Percentiles rank a stretch among this genome's conserved stretches.
These are phyloP conservation scores for Acacia acuminata DNA, from an alignment of 306 rosid genomes.

Conservation along the genomic window DNA sequence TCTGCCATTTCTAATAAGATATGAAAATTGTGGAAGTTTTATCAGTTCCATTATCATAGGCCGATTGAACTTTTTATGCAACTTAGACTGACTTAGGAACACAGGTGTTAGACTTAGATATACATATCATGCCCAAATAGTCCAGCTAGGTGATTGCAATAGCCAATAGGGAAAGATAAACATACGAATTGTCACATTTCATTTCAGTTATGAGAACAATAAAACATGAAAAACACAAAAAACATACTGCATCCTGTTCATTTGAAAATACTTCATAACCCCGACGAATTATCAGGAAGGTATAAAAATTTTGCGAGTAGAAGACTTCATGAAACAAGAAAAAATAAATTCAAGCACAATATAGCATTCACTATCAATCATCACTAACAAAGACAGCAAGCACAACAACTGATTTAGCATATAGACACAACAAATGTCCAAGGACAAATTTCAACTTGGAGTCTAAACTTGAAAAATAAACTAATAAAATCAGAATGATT, in stretches of 20 bases:
- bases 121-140: conserved; percentile 17
- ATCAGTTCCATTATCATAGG: conserved; percentile 2
- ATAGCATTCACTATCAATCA: neutral
- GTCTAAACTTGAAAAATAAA: neutral
- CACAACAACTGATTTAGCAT: neutral
- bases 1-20: neutral
- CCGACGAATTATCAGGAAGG: neutral
- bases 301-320: neutral
- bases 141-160: conserved; percentile 21
- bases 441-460: conserved; percentile 25
- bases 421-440: neutral
- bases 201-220: conserved; percentile 10
- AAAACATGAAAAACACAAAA: conserved; percentile 18
- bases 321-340: neutral
- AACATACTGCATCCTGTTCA: conserved; percentile 1
- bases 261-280: neutral
- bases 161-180: neutral
- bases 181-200: neutral
- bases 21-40: neutral
- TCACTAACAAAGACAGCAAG: conserved; percentile 5
- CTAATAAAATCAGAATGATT: too few species aligned
- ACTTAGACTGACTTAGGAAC: neutral
- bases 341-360: neutral
- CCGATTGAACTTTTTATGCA: neutral
- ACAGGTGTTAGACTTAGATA: neutral